These are phyloP conservation scores for Cladosporium sp. DNA, from an alignment of 2,329 filamentous ascomycete genomes.

Conservation along the genomic window DNA sequence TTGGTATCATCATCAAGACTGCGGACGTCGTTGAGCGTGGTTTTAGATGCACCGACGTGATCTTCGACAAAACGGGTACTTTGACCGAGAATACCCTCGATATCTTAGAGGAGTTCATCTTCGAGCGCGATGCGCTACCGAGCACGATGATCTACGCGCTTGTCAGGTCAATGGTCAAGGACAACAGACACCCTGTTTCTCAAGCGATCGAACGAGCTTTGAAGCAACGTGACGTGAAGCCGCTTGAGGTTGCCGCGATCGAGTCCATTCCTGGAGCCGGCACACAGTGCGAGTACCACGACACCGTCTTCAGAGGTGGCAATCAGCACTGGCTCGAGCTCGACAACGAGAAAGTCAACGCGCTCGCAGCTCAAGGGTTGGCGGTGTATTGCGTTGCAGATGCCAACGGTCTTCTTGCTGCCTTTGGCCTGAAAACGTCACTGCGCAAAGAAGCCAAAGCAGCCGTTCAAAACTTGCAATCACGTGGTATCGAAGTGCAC, in stretches of 20 bases:
- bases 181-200: slow-evolving; percentile 24
- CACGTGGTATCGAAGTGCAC: slow-evolving; percentile 43
- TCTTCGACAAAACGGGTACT: slow-evolving; percentile 79
- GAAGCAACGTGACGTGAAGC: neutral
- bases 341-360: slow-evolving; percentile 14
- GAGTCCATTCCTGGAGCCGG: slow-evolving; percentile 40
- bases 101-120: slow-evolving; percentile 27
- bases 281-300: slow-evolving; percentile 14
- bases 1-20: slow-evolving; percentile 64
- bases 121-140: slow-evolving; percentile 1
- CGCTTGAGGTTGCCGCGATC: slow-evolving; percentile 18
- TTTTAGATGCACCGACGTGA: slow-evolving; percentile 56
- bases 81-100: slow-evolving; percentile 55
- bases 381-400: slow-evolving; percentile 22
- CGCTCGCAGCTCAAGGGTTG: too few species aligned
- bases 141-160: neutral
- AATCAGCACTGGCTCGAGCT: slow-evolving; percentile 43
- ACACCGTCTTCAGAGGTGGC: slow-evolving; percentile 36
- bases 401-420: neutral
- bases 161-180: slow-evolving; percentile 5
- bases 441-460: slow-evolving; percentile 40
- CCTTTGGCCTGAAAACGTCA: neutral
- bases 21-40: slow-evolving; percentile 58
- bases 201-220: slow-evolving; percentile 11
- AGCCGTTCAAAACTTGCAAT: slow-evolving; percentile 46